These are phyloP conservation scores for Phytomonas serpens DNA, from an alignment of 208 protist genomes.

Conservation along the genomic window DNA sequence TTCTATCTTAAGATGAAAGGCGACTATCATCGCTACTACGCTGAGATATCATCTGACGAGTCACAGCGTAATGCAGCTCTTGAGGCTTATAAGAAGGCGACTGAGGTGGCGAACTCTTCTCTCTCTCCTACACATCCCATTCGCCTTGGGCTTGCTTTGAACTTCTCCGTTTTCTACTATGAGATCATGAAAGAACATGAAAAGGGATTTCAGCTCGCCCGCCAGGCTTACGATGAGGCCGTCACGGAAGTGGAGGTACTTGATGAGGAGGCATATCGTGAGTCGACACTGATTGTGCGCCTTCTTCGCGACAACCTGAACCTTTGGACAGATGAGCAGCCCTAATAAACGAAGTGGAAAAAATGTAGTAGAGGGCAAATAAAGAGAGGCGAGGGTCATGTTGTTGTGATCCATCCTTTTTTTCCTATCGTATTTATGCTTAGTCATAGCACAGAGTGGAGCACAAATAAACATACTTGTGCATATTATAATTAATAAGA, in stretches of 20 bases:
- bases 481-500: background rate
- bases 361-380: background rate
- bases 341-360: slow-evolving; percentile 15
- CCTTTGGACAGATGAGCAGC: slow-evolving; percentile 95
- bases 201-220: slow-evolving; percentile 89
- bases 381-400: background rate
- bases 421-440: background rate
- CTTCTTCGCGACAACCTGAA: slow-evolving; percentile 99
- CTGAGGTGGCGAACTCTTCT: slow-evolving; percentile 78
- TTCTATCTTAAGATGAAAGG: slow-evolving; percentile 96
- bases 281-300: slow-evolving; percentile 99
- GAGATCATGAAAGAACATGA: slow-evolving; percentile 98
- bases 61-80: slow-evolving; percentile 72
- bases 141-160: slow-evolving; percentile 98
- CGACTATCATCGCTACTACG: slow-evolving; percentile 97
- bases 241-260: slow-evolving; percentile 97
- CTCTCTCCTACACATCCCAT: slow-evolving; percentile 97
- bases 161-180: slow-evolving; percentile 99
- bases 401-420: background rate
- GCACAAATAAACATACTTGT: background rate
- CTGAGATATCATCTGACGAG: slow-evolving; percentile 94
- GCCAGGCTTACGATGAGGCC: slow-evolving; percentile 93
- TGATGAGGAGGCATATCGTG: slow-evolving; percentile 97
- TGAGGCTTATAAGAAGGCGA: slow-evolving; percentile 86
- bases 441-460: background rate